Evolutionary conservation across 177 flowering plant genomes (phyloP).

Genomic region (Vitis hybrid): DNA sequence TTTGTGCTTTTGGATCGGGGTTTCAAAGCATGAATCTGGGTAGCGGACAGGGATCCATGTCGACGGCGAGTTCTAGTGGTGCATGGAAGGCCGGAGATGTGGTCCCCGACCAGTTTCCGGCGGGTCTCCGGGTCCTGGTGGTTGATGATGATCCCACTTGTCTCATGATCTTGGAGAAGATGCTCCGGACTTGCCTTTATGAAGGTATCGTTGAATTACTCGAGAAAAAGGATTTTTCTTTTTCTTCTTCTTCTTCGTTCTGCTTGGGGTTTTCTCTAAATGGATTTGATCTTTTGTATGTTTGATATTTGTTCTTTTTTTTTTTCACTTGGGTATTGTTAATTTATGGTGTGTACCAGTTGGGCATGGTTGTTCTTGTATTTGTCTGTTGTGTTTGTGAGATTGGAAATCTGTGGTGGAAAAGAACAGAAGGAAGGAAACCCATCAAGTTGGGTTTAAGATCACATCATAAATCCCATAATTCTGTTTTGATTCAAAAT

Average conservation of each 20-base stretch:
- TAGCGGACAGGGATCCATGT: conserved; percentile 34
- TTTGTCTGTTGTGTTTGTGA: not conserved
- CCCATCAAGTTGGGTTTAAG: not conserved
- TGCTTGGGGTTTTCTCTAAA: not conserved
- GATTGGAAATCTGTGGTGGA: conserved; percentile 1
- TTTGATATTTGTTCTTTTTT: not conserved
- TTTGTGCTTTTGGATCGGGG: conserved; percentile 7
- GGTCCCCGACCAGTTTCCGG: conserved; percentile 73
- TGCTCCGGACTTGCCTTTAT: conserved; percentile 69
- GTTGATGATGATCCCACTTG: conserved; percentile 93
- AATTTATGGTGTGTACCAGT: not conserved
- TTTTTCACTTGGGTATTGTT: conserved; percentile 3
- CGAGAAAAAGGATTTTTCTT: not conserved
- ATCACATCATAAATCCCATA: too few species aligned
- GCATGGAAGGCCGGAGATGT: conserved; percentile 39
- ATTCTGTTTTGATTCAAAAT: conserved; percentile 1
- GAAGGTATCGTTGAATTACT: conserved; percentile 47
- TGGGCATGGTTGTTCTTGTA: not conserved
- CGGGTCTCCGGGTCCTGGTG: conserved; percentile 79
- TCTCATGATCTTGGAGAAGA: conserved; percentile 73
- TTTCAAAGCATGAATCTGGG: conserved; percentile 35
- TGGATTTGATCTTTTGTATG: not conserved
- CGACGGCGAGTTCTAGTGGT: conserved; percentile 34
- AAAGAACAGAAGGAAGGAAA: not conserved
- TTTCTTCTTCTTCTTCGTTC: not conserved